Base-by-base conservation (phyloP, 495 filamentous ascomycete species). In the Penicillium pancosmium region DNA sequence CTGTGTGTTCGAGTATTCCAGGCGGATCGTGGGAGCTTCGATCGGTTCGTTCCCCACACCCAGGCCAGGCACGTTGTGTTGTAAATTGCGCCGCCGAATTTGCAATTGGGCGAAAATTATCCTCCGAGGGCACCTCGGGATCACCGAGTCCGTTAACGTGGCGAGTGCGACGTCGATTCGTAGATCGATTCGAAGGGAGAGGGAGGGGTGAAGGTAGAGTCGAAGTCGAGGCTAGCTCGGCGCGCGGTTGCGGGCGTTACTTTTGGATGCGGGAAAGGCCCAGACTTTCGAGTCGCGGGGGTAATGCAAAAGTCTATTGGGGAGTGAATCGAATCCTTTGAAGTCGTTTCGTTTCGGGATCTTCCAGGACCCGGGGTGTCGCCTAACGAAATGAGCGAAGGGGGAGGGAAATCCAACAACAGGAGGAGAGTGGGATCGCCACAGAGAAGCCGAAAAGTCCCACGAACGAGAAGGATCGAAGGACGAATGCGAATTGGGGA, bases 31-130 rank as follows among this genome's bases (percentile, higher is more conserved):
- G 31, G 43, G 48, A 52, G 63, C 54, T 68, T 65, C 54, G 54
- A 59, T 59, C 51, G 56, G 23, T 60, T 50, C 43, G 67, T 68
- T 68, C 68, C 63, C 68, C 65, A 61, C 65, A 63, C 59, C 49
- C 52, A 55, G 54, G 43, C 33, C 53, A 54, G 59, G 60, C 61
- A 64, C 65, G 68, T 64, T 68, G 60, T 57, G 59, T 66, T 61
- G 52, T 44, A 38, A 66, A 66, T 66, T 54, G 54, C 54, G 55
- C 44, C 53, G 63, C 55, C 46, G 54, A 36, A 13, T 70, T 66
- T 64, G 44, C 65, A 70, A 70, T 68, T 63, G 56, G 65, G 52
- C 68, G 54, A 58, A 58, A 58, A 31, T 62, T 66, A 66, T 68
- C 61, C 66, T 66, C 68, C 63, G 68, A 66, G 56, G 56, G 61